Evolutionary conservation across 78 protist genomes (phyloP), one percentile per base, ranked within the genome.

Genomic region (Dictyostelium purpureum): DNA sequence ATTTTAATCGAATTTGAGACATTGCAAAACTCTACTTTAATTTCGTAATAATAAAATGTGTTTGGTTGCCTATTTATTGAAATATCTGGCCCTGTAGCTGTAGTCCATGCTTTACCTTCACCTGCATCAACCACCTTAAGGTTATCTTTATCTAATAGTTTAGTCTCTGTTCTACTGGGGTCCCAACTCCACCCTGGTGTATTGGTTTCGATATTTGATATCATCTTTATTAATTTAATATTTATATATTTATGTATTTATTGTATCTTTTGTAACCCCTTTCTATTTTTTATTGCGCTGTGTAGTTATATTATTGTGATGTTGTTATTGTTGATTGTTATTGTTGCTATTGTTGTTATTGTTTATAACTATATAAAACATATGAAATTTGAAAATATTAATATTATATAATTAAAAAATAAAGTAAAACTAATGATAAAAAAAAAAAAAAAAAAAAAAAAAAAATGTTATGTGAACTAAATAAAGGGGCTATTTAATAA

Each of bases 101-200:
- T 57, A 18, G 91, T 85, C 91, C 91, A 85, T 57, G 91, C 91
- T 11, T 85, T 85, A 6, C 74, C 80, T 49, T 37, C 21, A n/a
- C 82, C 91, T n/a, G 28, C 9, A 59, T 85, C 91, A 21, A n/a
- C 47, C 26, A 65, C 40, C 24, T 65, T 73, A 9, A 85, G 12
- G 26, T 75, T 35, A 59, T 73, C 78, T 12, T n/a, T n/a, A 33
- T 85, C 67, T 18, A 81, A 85, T 35, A 85, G 42, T 3, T 18
- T 18, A 31, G 81, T 16, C 19, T 54, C 91, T 43, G 91, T 59
- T 31, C 43, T 56, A 19, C 43, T 79, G 52, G 70, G 79, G n/a
- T 73, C 59, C 74, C 79, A 85, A 35, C 31, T 42, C 91, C 91
- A 85, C 31, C n/a, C 26, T 33, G 65, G 65, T 28, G 80, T 6